Evolutionary conservation across 371 early-diverging fungal species (phyloP), one percentile per base, ranked within the genome.

Genomic region (Syncephalastrum sp.): DNA sequence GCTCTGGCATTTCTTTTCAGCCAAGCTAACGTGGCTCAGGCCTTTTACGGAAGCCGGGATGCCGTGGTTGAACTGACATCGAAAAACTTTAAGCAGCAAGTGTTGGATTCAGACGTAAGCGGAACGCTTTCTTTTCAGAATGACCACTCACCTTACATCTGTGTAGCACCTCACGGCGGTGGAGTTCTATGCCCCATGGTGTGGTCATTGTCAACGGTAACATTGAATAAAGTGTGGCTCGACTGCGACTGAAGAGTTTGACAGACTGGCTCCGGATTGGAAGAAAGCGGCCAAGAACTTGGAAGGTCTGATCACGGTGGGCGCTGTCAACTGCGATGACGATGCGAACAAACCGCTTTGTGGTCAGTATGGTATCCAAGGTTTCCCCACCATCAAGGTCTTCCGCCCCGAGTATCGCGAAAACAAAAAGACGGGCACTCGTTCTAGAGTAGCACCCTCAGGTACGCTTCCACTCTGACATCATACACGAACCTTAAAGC

Each of bases 351-450:
- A 80, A 29, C 77, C 79, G 1, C 60, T 94, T 5, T 97, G 96
- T 67, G 82, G 79, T 3, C 78, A 83, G 42, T 92, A 87, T 66
- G 86, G 79, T 24, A 83, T 96, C 42, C 72, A 93, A 75, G 96
- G 97, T 10, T 97, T 94, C 76, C 97, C 97, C 4, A 96, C 96
- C n/a, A 82, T 97, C 61, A 97, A 96, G 68, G 70, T 91, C 1
- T 96, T 96, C 63, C 79, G 78, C 3, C 73, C 84, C 38, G 74
- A 70, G 47, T 54, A 60, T 14, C 65, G 46, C 25, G 64, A 50
- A 19, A 61, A 72, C 24, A 85, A 85, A 57, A 76, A 79, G 59
- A 82, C 82, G 3, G 82, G 82, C 17, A 59, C 65, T 27, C 56
- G 63, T 19, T 27, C 69, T 53, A 8, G 88, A 87, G 60, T 68